A percentile compares a stretch with the other conserved stretches of the same genome.
Evolutionary conservation across 2,329 filamentous ascomycete species (phyloP).

Genomic region (Akanthomyces muscarius): DNA sequence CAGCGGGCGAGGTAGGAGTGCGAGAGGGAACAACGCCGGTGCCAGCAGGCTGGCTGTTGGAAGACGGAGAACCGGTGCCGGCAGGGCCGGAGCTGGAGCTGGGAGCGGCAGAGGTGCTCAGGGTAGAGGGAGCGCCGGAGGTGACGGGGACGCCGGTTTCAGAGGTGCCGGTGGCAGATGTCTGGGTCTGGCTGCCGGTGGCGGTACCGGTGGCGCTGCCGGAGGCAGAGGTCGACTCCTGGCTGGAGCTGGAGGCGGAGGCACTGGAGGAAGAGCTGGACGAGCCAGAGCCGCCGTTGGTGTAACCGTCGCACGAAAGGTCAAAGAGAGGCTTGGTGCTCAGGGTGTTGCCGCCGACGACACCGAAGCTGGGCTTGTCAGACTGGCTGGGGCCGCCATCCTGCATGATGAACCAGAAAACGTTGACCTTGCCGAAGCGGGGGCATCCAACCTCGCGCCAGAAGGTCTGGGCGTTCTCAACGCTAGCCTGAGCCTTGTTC

Average conservation of each 20-base stretch:
- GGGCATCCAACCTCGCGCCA: constrained; percentile 77
- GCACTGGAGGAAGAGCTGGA: constrained; percentile 20
- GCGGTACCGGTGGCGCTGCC: constrained; percentile 15
- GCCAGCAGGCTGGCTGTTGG: constrained; percentile 18
- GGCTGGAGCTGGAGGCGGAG: constrained; percentile 20
- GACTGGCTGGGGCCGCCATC: constrained; percentile 54
- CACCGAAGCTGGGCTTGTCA: constrained; percentile 64
- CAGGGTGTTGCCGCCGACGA: constrained; percentile 52
- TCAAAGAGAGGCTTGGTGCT: constrained; percentile 57
- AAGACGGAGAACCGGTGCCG: constrained; percentile 10
- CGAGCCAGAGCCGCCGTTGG: constrained; percentile 15
- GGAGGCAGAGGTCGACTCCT: constrained; percentile 20
- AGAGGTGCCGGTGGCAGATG: not conserved
- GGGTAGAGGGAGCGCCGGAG: constrained; percentile 17
- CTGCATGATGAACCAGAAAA: constrained; percentile 76
- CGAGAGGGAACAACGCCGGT: constrained; percentile 10
- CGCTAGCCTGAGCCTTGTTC: constrained; percentile 59
- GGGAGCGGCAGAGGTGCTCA: constrained; percentile 24
- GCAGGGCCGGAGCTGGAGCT: constrained; percentile 26
- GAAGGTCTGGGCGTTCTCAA: constrained; percentile 70
- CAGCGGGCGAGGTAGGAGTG: constrained; percentile 1
- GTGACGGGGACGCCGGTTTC: too few species aligned
- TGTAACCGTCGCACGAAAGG: constrained; percentile 50
- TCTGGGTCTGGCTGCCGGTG: constrained; percentile 16
- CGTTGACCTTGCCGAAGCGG: constrained; percentile 59